Conservation (phyloP, 306 rosid genomes). For the Dalbergia cochinchinensis region DNA sequence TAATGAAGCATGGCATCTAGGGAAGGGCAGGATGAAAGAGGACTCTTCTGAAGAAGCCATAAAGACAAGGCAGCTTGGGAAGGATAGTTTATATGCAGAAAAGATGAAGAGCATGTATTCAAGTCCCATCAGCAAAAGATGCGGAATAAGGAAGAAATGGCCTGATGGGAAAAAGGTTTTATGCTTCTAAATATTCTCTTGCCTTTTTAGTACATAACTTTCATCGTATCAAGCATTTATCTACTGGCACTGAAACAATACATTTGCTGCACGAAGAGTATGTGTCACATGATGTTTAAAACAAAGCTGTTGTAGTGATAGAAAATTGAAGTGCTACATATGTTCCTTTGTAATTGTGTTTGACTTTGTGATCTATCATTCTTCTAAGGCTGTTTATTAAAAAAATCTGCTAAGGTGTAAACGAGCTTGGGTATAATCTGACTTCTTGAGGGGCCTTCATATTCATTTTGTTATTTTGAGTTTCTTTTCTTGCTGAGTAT, state of each 20-base stretch:
- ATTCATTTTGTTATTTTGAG: constrained; percentile 18
- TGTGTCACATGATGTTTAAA: neutral
- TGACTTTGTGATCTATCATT: neutral
- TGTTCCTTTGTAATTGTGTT: constrained; percentile 10
- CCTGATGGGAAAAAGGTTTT: too few species aligned
- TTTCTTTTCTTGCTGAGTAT: constrained; percentile 19
- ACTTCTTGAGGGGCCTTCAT: constrained; percentile 9
- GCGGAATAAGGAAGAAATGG: too few species aligned
- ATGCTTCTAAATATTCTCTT: too few species aligned
- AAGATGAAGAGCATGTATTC: too few species aligned
- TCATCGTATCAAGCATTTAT: neutral
- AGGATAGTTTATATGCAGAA: too few species aligned
- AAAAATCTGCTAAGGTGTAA: too few species aligned
- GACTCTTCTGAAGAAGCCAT: too few species aligned
- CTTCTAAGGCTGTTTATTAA: too few species aligned
- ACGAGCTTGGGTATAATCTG: neutral
- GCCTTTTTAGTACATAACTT: neutral
- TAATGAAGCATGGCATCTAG: too few species aligned
- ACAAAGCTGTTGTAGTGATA: neutral
- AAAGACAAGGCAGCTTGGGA: too few species aligned
- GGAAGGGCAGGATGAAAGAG: too few species aligned
- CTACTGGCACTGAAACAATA: neutral
- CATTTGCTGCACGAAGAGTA: constrained; percentile 15
- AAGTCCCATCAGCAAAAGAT: too few species aligned
- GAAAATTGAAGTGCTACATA: constrained; percentile 19